Percentiles rank a stretch among this genome's conserved stretches.
phyloP scores from a whole-genome alignment of 2,329 filamentous ascomycete genomes.

The Pyrenochaeta sp. region DNA sequence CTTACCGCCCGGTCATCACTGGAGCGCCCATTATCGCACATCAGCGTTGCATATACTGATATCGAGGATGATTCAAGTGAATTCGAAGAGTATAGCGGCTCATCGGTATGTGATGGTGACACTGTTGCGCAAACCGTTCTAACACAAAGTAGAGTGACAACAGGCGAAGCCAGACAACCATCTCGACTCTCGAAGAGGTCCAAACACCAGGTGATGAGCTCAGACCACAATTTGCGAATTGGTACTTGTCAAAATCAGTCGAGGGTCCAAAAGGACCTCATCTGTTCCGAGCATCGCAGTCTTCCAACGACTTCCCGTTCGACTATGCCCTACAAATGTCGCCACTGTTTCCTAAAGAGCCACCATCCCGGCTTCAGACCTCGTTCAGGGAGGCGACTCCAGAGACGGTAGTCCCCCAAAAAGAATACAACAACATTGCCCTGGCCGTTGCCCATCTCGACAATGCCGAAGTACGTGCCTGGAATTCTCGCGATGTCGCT shows the following conservation, averaged over 20 bases:
- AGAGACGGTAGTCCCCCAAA: constrained; percentile 45
- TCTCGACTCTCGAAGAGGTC: constrained; percentile 85
- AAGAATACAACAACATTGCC: constrained; percentile 61
- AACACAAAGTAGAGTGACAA: constrained; percentile 59
- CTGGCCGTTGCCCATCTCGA: constrained; percentile 64
- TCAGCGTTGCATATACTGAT: constrained; percentile 82
- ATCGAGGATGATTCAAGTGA: constrained; percentile 65
- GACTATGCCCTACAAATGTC: constrained; percentile 71
- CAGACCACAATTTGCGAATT: constrained; percentile 67
- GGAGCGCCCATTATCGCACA: constrained; percentile 71
- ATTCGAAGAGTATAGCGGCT: constrained; percentile 59
- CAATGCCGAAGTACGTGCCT: constrained; percentile 66
- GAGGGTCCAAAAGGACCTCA: constrained; percentile 86
- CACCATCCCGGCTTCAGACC: constrained; percentile 52
- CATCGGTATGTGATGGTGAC: constrained; percentile 67
- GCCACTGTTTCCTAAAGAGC: constrained; percentile 72
- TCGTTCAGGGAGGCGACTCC: constrained; percentile 50
- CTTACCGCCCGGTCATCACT: constrained; percentile 47
- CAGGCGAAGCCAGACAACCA: constrained; percentile 79
- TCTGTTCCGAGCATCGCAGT: constrained; percentile 77
- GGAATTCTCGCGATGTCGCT: constrained; percentile 79
- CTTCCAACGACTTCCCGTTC: constrained; percentile 61
- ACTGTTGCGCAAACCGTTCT: constrained; percentile 16
- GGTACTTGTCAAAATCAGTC: constrained; percentile 69
- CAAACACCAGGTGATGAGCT: constrained; percentile 73